These are phyloP conservation scores for Articulospora tetracladia DNA, from an alignment of 495 filamentous ascomycete species.

Conservation along the genomic window DNA sequence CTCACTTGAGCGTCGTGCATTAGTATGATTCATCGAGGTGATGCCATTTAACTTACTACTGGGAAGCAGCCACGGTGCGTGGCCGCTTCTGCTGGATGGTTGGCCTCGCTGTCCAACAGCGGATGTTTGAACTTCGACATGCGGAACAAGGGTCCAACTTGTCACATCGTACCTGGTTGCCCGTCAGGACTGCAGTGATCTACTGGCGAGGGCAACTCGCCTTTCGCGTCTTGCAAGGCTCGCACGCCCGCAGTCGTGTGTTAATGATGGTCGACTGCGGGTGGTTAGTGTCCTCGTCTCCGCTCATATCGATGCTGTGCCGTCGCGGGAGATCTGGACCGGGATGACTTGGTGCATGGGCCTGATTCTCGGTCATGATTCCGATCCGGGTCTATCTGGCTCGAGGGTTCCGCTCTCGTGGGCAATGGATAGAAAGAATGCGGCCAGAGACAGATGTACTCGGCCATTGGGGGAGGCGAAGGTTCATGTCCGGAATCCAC, in stretches of 20 bases:
- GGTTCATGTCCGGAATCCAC: background rate
- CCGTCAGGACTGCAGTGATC: background rate
- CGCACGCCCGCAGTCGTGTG: constrained; percentile 3
- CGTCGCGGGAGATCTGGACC: too few relatives aligned
- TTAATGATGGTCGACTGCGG: background rate
- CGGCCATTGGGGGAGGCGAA: background rate
- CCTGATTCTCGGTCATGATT: too few relatives aligned
- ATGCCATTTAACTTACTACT: background rate
- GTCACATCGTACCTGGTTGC: constrained; percentile 6
- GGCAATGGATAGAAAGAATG: too few relatives aligned
- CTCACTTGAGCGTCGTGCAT: constrained; percentile 3
- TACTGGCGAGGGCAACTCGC: background rate
- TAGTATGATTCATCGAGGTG: background rate
- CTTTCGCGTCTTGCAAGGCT: constrained; percentile 5
- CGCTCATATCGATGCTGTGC: constrained; percentile 3
- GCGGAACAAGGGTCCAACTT: constrained; percentile 7
- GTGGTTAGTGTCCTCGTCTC: background rate
- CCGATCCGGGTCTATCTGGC: too few relatives aligned
- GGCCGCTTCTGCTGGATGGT: constrained; percentile 4
- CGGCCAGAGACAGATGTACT: too few relatives aligned
- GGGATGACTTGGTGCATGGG: too few relatives aligned
- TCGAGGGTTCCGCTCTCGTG: background rate
- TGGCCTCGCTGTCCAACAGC: constrained; percentile 1
- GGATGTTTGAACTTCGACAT: constrained; percentile 7
- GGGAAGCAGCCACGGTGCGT: background rate